phyloP scores from a whole-genome alignment of 768 basidiomycete genomes.

The Cantharellus anzutake region DNA sequence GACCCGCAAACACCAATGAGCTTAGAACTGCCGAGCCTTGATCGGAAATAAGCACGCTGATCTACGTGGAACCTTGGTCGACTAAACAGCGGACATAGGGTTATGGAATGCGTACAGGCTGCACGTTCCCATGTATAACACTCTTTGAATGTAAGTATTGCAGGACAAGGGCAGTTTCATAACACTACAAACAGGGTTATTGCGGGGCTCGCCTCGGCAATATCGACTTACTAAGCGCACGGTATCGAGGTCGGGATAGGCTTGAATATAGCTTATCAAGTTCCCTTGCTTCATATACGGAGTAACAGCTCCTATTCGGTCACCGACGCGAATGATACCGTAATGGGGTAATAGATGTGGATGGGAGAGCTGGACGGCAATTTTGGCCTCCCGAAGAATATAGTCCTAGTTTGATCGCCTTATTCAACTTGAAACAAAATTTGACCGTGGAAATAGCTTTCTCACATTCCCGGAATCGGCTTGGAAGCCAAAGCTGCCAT shows the following conservation, averaged over 20 bases:
- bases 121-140: constrained; percentile 1
- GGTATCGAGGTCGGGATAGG: background rate
- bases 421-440: background rate
- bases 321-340: background rate
- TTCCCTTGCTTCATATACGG: background rate
- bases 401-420: background rate
- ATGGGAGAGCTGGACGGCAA: background rate
- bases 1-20: background rate
- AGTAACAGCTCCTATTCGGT: background rate
- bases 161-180: background rate
- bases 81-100: background rate
- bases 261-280: background rate
- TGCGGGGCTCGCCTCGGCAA: background rate
- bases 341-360: background rate
- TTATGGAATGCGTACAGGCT: background rate
- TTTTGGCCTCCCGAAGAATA: background rate
- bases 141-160: background rate
- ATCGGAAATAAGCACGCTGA: background rate
- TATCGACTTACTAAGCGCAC: background rate
- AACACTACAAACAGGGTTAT: background rate
- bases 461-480: background rate
- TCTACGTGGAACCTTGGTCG: background rate
- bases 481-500: background rate
- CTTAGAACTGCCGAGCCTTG: background rate
- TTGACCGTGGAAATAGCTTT: background rate